Conservation (phyloP, 1,139 yeast species). For the Magnusiomyces paraingens region DNA sequence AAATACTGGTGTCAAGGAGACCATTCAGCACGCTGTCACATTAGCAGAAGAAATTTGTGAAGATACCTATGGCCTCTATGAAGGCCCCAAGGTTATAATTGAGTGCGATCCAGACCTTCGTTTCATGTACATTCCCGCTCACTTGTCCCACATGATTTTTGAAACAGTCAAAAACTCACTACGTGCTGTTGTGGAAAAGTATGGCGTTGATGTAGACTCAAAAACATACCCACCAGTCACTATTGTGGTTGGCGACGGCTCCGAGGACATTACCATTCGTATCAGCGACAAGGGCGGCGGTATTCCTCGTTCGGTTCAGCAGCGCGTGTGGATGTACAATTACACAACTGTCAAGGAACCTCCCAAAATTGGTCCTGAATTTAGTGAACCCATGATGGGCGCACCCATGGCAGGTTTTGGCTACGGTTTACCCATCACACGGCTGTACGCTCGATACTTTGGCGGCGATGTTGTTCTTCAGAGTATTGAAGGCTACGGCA, state of each 20-base stretch:
- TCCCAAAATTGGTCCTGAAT: constrained; percentile 50
- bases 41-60: constrained; percentile 82
- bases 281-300: constrained; percentile 85
- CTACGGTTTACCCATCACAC: constrained; percentile 69
- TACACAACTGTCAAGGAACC: constrained; percentile 69
- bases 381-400: constrained; percentile 40
- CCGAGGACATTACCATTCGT: constrained; percentile 73
- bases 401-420: constrained; percentile 89
- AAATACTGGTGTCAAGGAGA: constrained; percentile 68
- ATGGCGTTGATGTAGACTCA: constrained; percentile 41
- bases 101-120: constrained; percentile 62
- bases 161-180: constrained; percentile 79
- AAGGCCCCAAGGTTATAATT: constrained; percentile 70
- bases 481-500: constrained; percentile 81
- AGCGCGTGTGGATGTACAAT: constrained; percentile 73
- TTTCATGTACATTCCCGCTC: constrained; percentile 89
- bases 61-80: constrained; percentile 74
- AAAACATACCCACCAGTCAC: constrained; percentile 59
- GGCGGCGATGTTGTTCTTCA: constrained; percentile 74
- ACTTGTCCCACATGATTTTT: constrained; percentile 76
- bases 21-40: constrained; percentile 77
- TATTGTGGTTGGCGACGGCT: constrained; percentile 69
- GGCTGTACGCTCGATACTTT: constrained; percentile 71
- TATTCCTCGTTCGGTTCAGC: constrained; percentile 66
- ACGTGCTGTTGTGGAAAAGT: constrained; percentile 76